A percentile compares a stretch with the other conserved stretches of the same genome.
Conservation (phyloP, 495 filamentous ascomycete species). For the Sporormia fimetaria region DNA sequence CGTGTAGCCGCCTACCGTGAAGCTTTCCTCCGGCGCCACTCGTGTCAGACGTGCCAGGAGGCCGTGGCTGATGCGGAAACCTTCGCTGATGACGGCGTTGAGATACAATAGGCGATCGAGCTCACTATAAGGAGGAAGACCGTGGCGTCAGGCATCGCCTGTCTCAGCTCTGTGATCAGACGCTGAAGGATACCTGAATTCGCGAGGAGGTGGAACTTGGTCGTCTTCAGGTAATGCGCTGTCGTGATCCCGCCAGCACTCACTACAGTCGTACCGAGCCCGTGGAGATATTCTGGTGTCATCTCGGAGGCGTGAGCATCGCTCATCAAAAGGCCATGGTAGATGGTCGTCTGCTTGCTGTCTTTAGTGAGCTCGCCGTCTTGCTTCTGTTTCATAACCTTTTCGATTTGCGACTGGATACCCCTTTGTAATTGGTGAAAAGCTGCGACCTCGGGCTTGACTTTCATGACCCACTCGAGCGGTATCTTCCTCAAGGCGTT, state of each 20-base stretch:
- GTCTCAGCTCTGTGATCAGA: slow-evolving; percentile 3
- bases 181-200: slow-evolving; percentile 11
- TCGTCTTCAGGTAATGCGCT: slow-evolving; percentile 21
- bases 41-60: slow-evolving; percentile 1
- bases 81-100: slow-evolving; percentile 11
- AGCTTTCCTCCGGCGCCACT: background rate
- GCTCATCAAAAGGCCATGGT: slow-evolving; percentile 5
- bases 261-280: slow-evolving; percentile 27
- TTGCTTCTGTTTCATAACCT: background rate
- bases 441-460: slow-evolving; percentile 4
- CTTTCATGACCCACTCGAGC: background rate
- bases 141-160: slow-evolving; percentile 5
- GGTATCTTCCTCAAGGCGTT: background rate
- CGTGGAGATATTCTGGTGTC: slow-evolving; percentile 20
- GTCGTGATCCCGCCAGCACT: slow-evolving; percentile 33
- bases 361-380: background rate
- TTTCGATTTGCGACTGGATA: background rate
- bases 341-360: slow-evolving; percentile 1
- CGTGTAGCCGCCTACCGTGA: background rate
- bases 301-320: background rate
- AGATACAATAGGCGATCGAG: slow-evolving; percentile 5
- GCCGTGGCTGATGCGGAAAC: slow-evolving; percentile 4
- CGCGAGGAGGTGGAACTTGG: slow-evolving; percentile 27
- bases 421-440: background rate
- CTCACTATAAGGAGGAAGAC: background rate